Evolutionary conservation across 176 grass and related monocot species (phyloP).

Genomic region (Canna indica): DNA sequence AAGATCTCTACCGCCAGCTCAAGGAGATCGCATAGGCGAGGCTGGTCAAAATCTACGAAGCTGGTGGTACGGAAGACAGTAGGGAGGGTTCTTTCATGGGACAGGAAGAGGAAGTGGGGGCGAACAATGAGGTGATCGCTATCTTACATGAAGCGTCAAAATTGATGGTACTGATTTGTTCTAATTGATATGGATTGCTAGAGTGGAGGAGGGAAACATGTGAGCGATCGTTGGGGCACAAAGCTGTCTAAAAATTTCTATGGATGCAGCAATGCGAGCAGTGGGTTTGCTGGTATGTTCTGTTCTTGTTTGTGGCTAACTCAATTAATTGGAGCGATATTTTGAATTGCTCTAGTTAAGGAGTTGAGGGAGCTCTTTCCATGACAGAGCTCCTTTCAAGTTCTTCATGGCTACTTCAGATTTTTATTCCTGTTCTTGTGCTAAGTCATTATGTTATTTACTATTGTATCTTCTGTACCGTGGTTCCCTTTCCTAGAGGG

Average conservation of each 20-base stretch:
- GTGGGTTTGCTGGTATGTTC: constrained; percentile 41
- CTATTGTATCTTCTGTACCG: too few species aligned
- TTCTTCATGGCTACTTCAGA: too few species aligned
- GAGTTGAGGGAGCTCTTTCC: too few species aligned
- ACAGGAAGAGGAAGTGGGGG: constrained; percentile 16
- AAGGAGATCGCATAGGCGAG: constrained; percentile 31
- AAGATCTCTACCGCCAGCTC: constrained; percentile 9
- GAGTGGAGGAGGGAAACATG: constrained; percentile 48
- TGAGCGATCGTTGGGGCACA: constrained; percentile 51
- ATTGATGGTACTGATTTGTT: constrained; percentile 1
- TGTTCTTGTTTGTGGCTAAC: constrained; percentile 13
- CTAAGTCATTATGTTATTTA: too few species aligned
- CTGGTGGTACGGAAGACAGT: neutral
- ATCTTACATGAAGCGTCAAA: constrained; percentile 48
- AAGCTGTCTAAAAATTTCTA: constrained; percentile 52
- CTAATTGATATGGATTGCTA: constrained; percentile 22
- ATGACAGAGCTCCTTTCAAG: too few species aligned
- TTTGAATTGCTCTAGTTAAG: too few species aligned
- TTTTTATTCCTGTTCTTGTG: too few species aligned
- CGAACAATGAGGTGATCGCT: constrained; percentile 60
- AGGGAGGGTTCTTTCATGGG: neutral
- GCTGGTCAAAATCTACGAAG: constrained; percentile 48
- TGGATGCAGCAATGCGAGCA: constrained; percentile 71
- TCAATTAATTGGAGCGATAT: too few species aligned
- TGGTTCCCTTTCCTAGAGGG: too few species aligned